Conservation (phyloP, 2,329 filamentous ascomycete genomes). For the Balansia obtecta region DNA sequence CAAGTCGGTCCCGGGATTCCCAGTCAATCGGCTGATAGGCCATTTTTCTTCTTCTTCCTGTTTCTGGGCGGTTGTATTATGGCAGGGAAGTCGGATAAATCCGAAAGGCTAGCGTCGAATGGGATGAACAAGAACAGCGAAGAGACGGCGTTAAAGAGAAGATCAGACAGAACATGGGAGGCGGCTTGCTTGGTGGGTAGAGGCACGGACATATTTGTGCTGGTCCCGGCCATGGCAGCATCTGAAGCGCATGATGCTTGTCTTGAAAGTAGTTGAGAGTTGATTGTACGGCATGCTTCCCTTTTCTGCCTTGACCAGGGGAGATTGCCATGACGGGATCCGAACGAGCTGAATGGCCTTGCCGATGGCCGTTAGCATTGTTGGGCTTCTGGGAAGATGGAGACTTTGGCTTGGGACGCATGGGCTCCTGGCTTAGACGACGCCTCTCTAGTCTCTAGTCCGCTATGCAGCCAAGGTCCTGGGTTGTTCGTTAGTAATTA, state of each 20-base stretch:
- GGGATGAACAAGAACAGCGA: not conserved
- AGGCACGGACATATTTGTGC: not conserved
- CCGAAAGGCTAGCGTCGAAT: not conserved
- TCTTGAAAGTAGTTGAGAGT: not conserved
- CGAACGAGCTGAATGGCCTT: not conserved
- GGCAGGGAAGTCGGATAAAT: not conserved
- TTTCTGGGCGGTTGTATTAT: not conserved
- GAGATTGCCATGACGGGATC: not conserved
- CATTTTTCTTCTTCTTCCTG: conserved; percentile 1
- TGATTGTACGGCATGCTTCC: not conserved
- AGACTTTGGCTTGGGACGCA: conserved; percentile 2
- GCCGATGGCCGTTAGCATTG: not conserved
- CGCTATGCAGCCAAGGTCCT: not conserved
- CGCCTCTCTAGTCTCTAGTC: not conserved
- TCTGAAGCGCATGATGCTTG: not conserved
- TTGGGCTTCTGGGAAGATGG: conserved; percentile 1
- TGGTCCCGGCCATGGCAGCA: not conserved
- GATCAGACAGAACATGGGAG: not conserved
- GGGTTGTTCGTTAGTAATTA: not conserved
- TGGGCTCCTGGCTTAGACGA: conserved; percentile 5
- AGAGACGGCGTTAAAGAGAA: not conserved
- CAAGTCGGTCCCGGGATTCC: not conserved
- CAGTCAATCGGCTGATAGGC: conserved; percentile 4
- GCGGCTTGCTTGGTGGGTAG: not conserved
- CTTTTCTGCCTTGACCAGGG: not conserved